Percentiles rank a stretch among this genome's conserved stretches.
phyloP scores from a whole-genome alignment of 1,139 yeast genomes.

The Kluyveromyces marxianus region DNA sequence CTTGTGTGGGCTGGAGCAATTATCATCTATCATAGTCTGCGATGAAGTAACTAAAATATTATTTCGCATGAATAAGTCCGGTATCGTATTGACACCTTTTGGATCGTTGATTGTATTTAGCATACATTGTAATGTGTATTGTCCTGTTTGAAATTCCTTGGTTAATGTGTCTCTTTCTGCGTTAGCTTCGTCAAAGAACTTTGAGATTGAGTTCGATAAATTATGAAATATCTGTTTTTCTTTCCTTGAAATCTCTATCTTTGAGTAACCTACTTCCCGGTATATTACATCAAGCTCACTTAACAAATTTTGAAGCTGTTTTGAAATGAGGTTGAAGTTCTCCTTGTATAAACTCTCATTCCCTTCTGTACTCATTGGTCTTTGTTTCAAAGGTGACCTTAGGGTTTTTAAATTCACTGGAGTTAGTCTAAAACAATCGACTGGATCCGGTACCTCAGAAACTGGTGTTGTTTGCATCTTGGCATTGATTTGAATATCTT shows the following conservation, averaged over 20 bases:
- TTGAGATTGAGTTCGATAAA: slow-evolving; percentile 31
- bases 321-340: slow-evolving; percentile 29
- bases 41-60: slow-evolving; percentile 24
- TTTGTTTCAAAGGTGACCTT: slow-evolving; percentile 16
- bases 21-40: slow-evolving; percentile 13
- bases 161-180: slow-evolving; percentile 27
- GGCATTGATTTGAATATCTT: background rate
- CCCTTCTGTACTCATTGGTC: background rate
- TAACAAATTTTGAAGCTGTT: slow-evolving; percentile 29
- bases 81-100: slow-evolving; percentile 32
- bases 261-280: slow-evolving; percentile 34
- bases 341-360: slow-evolving; percentile 20
- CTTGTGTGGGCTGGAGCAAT: slow-evolving; percentile 26
- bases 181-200: slow-evolving; percentile 32
- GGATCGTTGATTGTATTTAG: slow-evolving; percentile 31
- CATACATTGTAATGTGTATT: slow-evolving; percentile 27
- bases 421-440: slow-evolving; percentile 19
- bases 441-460: slow-evolving; percentile 8
- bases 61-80: slow-evolving; percentile 34
- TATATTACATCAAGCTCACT: slow-evolving; percentile 32
- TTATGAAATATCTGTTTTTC: slow-evolving; percentile 32
- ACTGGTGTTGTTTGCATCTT: slow-evolving; percentile 4
- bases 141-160: slow-evolving; percentile 26
- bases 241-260: slow-evolving; percentile 31
- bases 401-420: slow-evolving; percentile 20